Evolutionary conservation across 805 yeast species (phyloP), one percentile per base, ranked within the genome.

Genomic region (Suhomyces sp.): DNA sequence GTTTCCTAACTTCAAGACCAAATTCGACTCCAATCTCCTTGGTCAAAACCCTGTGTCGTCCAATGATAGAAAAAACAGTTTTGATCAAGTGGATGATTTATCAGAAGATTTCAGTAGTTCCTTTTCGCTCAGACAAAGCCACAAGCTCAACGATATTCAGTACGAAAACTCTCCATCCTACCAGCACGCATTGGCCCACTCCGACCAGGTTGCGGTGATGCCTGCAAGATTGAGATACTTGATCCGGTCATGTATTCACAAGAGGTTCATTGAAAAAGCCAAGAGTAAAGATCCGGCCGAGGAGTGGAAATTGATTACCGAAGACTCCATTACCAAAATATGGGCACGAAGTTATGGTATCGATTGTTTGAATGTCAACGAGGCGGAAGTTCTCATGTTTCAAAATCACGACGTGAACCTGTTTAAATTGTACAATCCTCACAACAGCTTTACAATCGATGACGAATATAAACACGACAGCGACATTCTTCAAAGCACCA

Each of bases 251-350:
- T 77, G 82, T 47, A 58, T 80, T 21, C 76, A 72, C 41, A 79
- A 79, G 51, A 64, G 68, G 32, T 70, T 61, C 36, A 45, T 72
- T 26, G 74, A 72, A 28, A 60, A 60, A 22, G 60, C 56, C 23
- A 44, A 47, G 6, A 57, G 57, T 25, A 29, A 29, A 6, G 22
- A 47, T n/a, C 42, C 44, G 15, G 35, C 31, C 3, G 54, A 54
- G 19, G 56, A 66, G 22, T 83, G 88, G 88, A 60, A 64, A 16
- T 55, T 81, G 16, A 67, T 82, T 5, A 73, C 86, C 4, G 91
- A 83, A 51, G 86, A 81, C 46, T 50, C 68, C 2, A 63, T 69
- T 3, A 70, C 79, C 11, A 59, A 62, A 37, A 65, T 72, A 27
- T 72, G 85, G 87, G 63, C 75, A 31, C 55, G 59, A 41, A 60